Percentiles rank a stretch among this genome's conserved stretches.
Evolutionary conservation across 805 yeast species (phyloP).

Genomic region (Barnettozyma populi): DNA sequence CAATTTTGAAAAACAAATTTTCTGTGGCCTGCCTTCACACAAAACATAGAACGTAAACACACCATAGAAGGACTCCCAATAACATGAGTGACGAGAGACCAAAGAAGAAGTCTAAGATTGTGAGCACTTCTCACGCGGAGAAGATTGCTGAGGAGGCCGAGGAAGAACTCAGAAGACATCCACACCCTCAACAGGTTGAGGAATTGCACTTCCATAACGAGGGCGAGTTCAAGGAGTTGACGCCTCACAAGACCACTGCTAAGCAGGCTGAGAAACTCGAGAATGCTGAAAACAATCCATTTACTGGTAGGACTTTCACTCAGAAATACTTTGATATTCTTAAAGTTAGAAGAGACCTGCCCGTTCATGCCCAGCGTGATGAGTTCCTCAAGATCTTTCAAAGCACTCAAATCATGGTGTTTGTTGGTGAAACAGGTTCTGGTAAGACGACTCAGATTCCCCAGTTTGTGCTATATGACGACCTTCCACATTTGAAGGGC

Average conservation of each 20-base stretch:
- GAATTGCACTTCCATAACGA: conserved; percentile 51
- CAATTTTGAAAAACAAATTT: neutral
- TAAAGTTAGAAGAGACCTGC: conserved; percentile 74
- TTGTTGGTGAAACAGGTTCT: conserved; percentile 98
- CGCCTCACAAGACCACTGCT: conserved; percentile 63
- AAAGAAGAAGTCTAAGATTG: conserved; percentile 42
- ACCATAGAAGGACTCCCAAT: neutral
- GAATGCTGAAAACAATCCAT: conserved; percentile 61
- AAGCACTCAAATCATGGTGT: conserved; percentile 87
- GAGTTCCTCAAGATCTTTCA: conserved; percentile 86
- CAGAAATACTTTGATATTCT: conserved; percentile 73
- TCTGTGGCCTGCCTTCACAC: neutral
- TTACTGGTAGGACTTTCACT: conserved; percentile 62
- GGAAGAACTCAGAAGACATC: conserved; percentile 43
- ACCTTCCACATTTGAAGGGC: conserved; percentile 80
- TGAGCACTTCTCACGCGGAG: conserved; percentile 53
- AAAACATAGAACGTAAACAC: neutral
- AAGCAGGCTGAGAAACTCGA: conserved; percentile 56
- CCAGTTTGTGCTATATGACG: conserved; percentile 87
- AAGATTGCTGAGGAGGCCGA: conserved; percentile 65
- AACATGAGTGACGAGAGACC: conserved; percentile 33
- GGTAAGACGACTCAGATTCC: conserved; percentile 99
- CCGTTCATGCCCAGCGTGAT: conserved; percentile 89
- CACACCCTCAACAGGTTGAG: conserved; percentile 34
- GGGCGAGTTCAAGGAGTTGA: conserved; percentile 53